These are phyloP conservation scores for Niveomyces coronatus DNA, from an alignment of 2,329 filamentous ascomycete species.

Conservation along the genomic window DNA sequence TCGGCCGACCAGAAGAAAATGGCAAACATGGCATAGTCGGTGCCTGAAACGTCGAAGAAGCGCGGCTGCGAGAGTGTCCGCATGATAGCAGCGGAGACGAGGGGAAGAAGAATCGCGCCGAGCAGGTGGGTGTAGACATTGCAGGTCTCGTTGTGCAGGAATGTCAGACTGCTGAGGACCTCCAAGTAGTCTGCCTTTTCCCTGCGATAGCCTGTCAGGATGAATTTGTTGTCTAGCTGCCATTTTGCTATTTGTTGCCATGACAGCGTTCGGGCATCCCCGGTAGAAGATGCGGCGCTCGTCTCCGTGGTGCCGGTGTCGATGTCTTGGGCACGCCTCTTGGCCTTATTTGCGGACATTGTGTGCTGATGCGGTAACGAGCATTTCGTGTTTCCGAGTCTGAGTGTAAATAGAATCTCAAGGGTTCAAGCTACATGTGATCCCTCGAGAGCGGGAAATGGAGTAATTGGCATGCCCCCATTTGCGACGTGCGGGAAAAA, in stretches of 20 bases:
- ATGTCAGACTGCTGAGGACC: slow-evolving; percentile 7
- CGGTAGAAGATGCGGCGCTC: too few species aligned
- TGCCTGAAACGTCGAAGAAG: background rate
- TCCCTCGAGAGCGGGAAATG: too few species aligned
- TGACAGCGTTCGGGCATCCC: slow-evolving; percentile 6
- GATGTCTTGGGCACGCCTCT: too few species aligned
- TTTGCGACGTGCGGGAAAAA: too few species aligned
- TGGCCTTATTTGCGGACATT: too few species aligned
- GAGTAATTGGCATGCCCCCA: too few species aligned
- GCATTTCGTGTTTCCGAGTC: too few species aligned
- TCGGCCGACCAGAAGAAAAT: slow-evolving; percentile 13
- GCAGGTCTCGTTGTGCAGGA: slow-evolving; percentile 9
- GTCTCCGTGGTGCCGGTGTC: background rate
- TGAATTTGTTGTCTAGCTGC: slow-evolving; percentile 11
- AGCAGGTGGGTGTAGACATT: slow-evolving; percentile 10
- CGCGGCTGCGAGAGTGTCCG: slow-evolving; percentile 3
- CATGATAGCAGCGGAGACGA: slow-evolving; percentile 1
- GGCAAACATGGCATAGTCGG: slow-evolving; percentile 8
- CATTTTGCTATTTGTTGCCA: slow-evolving; percentile 9
- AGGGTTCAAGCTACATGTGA: too few species aligned
- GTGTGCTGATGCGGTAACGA: too few species aligned
- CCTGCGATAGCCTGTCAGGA: slow-evolving; percentile 3
- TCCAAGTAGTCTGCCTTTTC: slow-evolving; percentile 4
- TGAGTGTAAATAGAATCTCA: too few species aligned
- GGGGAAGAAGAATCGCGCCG: slow-evolving; percentile 5